Percentiles rank a stretch among this genome's conserved stretches.
These are phyloP conservation scores for Trametes gibbosa DNA, from an alignment of 768 basidiomycete species.

Conservation along the genomic window DNA sequence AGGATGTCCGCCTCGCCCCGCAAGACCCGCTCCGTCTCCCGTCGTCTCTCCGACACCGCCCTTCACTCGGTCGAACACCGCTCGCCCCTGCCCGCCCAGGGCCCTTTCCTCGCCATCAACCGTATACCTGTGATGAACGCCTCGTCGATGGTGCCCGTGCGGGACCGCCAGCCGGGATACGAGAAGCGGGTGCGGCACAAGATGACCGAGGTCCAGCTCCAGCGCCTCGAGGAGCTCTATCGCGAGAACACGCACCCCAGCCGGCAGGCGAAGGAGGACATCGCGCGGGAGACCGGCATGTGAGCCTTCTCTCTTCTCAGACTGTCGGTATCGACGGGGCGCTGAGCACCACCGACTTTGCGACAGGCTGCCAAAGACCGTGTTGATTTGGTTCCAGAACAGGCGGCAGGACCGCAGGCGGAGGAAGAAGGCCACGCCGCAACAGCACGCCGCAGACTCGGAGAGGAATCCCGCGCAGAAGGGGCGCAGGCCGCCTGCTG, in stretches of 20 bases:
- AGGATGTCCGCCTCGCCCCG: background rate
- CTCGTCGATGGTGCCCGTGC: constrained; percentile 8
- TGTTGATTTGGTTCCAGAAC: constrained; percentile 37
- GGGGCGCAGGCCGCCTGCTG: background rate
- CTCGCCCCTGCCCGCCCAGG: background rate
- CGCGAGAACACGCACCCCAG: constrained; percentile 25
- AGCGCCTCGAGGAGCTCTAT: constrained; percentile 27
- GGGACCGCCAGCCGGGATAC: background rate
- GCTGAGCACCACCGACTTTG: background rate
- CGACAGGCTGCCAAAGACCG: constrained; percentile 29
- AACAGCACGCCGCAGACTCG: background rate
- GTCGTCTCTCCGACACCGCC: background rate
- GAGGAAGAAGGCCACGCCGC: background rate
- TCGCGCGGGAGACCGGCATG: constrained; percentile 27
- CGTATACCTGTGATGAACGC: background rate
- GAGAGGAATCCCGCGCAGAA: background rate
- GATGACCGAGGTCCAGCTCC: constrained; percentile 32
- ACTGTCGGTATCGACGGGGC: background rate
- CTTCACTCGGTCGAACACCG: background rate
- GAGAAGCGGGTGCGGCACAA: constrained; percentile 37
- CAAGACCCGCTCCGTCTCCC: constrained; percentile 12
- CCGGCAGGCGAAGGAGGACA: constrained; percentile 24
- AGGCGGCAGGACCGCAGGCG: constrained; percentile 30
- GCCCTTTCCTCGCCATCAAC: background rate
- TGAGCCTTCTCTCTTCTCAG: constrained; percentile 4